Conservation (phyloP, 2,329 filamentous ascomycete species). For the Phyllosticta paracitricarpa region DNA sequence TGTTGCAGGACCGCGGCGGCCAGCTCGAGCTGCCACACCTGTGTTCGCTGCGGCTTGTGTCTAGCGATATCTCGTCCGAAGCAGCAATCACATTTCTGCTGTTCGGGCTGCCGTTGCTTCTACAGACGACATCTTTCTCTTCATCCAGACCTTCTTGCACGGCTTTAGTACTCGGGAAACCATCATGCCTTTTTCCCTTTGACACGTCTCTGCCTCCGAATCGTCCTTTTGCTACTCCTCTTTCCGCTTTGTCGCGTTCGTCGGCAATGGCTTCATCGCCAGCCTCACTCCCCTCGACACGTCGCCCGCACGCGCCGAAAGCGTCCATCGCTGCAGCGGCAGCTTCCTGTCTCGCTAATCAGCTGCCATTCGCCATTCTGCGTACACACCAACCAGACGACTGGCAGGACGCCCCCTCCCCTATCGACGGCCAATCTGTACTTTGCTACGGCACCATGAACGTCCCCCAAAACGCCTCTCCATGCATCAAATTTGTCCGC, state of each 20-base stretch:
- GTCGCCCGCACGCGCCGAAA: neutral
- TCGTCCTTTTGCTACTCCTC: neutral
- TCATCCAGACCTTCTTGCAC: neutral
- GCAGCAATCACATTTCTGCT: neutral
- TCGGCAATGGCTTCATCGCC: neutral
- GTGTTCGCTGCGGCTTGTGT: neutral
- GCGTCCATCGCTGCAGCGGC: neutral
- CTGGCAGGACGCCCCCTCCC: neutral
- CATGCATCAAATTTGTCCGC: neutral
- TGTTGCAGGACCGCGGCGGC: neutral
- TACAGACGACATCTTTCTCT: neutral
- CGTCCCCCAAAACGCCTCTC: no score
- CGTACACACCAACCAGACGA: neutral
- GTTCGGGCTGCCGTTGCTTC: neutral
- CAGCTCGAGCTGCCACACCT: neutral
- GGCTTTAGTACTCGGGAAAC: neutral
- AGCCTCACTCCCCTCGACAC: neutral
- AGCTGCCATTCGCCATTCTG: neutral
- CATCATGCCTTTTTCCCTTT: neutral
- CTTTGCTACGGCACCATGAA: neutral
- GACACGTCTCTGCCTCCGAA: neutral
- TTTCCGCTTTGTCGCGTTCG: neutral
- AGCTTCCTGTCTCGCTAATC: neutral
- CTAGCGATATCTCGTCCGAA: neutral
- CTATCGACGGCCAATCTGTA: neutral